phyloP scores from a whole-genome alignment of 2,329 filamentous ascomycete species.

The Sarocladiaceae sp. region DNA sequence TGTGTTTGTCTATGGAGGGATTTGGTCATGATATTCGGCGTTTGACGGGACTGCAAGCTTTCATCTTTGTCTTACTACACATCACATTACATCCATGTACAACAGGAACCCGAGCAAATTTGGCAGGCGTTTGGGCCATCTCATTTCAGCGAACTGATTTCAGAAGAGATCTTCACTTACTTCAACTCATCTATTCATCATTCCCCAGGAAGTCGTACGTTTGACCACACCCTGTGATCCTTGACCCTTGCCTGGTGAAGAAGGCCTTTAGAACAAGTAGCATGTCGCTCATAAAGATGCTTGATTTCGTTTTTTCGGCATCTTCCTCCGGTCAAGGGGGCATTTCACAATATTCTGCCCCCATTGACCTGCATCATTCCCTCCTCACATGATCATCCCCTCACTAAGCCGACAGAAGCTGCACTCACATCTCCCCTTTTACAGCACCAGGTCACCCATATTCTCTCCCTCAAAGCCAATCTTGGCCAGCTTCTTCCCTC shows the following conservation, averaged over 20 bases:
- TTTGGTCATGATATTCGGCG: neutral
- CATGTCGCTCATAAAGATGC: constrained; percentile 2
- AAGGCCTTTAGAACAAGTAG: neutral
- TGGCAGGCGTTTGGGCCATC: neutral
- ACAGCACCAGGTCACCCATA: constrained; percentile 66
- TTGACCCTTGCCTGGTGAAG: no score
- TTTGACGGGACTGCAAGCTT: no score
- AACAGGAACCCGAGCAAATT: no score
- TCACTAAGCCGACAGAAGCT: no score
- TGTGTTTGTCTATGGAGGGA: neutral
- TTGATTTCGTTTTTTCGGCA: neutral
- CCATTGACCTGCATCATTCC: neutral
- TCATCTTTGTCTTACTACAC: neutral
- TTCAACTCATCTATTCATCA: neutral
- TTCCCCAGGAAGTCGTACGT: no score
- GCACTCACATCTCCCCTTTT: constrained; percentile 19
- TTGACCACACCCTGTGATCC: no score
- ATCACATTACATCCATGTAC: no score
- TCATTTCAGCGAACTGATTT: neutral
- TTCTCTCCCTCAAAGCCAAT: constrained; percentile 88
- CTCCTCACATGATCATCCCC: no score
- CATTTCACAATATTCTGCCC: constrained; percentile 63
- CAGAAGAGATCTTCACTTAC: neutral
- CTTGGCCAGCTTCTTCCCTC: constrained; percentile 63
- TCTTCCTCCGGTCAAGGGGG: constrained; percentile 20